Conservation (phyloP, 140 eudicot species). For the Anethum foeniculum region DNA sequence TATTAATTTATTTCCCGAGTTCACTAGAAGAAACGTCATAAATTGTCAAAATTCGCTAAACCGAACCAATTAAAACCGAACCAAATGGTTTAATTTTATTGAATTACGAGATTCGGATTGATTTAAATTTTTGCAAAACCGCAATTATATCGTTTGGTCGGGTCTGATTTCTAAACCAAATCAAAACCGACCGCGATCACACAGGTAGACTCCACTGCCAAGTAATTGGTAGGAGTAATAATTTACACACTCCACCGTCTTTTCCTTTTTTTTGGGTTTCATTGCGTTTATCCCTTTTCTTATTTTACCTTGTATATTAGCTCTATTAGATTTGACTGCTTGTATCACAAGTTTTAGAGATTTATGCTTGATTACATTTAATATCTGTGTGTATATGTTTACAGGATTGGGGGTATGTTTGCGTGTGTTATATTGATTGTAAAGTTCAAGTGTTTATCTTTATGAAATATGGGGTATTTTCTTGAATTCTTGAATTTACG, state of each 20-base stretch:
- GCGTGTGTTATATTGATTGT: background rate
- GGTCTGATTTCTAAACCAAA: too few species aligned
- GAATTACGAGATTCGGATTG: too few species aligned
- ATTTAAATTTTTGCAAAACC: too few species aligned
- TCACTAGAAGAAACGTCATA: too few species aligned
- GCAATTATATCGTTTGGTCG: too few species aligned
- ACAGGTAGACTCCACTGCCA: background rate
- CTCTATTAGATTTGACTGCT: background rate
- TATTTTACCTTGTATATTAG: background rate
- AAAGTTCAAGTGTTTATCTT: background rate
- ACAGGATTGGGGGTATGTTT: background rate
- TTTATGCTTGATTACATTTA: background rate
- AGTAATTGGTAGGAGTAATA: background rate
- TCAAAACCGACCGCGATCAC: too few species aligned
- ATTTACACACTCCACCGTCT: background rate
- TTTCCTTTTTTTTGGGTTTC: background rate
- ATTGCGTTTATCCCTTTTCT: background rate
- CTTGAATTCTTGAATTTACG: constrained; percentile 1
- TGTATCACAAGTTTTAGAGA: background rate
- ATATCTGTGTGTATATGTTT: background rate
- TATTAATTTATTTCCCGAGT: too few species aligned
- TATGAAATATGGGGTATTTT: background rate
- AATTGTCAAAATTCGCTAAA: too few species aligned
- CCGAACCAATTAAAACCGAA: too few species aligned
- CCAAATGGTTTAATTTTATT: too few species aligned